phyloP scores from a whole-genome alignment of 495 filamentous ascomycete genomes.

The Acidiella bohemica region DNA sequence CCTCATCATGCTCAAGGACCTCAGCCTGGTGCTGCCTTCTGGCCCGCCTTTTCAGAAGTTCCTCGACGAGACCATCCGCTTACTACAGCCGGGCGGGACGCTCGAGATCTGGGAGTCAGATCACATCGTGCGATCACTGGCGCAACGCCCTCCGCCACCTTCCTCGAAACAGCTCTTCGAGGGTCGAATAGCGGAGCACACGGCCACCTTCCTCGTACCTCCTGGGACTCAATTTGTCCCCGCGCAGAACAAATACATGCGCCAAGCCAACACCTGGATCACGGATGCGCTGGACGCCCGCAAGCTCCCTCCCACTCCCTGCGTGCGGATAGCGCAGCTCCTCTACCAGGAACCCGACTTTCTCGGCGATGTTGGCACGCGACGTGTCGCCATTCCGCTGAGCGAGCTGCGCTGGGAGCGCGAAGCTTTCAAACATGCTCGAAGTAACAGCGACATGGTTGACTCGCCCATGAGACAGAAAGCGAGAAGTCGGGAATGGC shows the following conservation, averaged over 20 bases:
- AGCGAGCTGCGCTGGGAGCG: constrained; percentile 82
- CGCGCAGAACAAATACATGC: constrained; percentile 67
- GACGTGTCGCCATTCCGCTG: constrained; percentile 72
- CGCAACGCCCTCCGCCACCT: constrained; percentile 57
- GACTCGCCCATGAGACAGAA: constrained; percentile 18
- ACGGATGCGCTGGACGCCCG: constrained; percentile 59
- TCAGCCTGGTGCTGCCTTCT: constrained; percentile 49
- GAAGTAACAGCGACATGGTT: constrained; percentile 25
- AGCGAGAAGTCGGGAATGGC: constrained; percentile 26
- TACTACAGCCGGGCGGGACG: constrained; percentile 64
- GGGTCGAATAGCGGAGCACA: constrained; percentile 46
- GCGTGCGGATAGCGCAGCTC: constrained; percentile 61
- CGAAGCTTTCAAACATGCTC: constrained; percentile 35
- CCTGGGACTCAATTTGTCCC: constrained; percentile 64
- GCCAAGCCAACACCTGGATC: constrained; percentile 73
- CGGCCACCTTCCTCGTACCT: constrained; percentile 72
- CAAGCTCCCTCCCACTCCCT: constrained; percentile 60
- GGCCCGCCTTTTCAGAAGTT: constrained; percentile 51
- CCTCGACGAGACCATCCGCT: constrained; percentile 62
- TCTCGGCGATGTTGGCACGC: constrained; percentile 54
- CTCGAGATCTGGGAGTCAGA: constrained; percentile 83
- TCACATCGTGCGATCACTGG: constrained; percentile 59
- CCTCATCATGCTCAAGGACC: constrained; percentile 79
- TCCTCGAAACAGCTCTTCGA: constrained; percentile 41
- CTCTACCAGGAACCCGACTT: constrained; percentile 67